Evolutionary conservation across 306 rosid species (phyloP).

Genomic region (Quercus gilva): DNA sequence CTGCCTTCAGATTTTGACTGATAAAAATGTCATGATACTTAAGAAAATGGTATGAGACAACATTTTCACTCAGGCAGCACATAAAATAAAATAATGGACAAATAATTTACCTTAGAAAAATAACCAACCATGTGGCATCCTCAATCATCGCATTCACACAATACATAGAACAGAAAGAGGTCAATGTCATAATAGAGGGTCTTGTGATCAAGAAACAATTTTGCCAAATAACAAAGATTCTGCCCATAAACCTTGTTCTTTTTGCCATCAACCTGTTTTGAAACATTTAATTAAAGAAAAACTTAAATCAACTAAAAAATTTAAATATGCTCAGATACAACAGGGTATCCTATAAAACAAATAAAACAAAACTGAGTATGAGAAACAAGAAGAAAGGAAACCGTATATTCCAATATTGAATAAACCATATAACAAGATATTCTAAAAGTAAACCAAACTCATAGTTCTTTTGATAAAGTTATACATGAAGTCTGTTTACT

Average conservation of each 20-base stretch:
- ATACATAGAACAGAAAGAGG: slow-evolving; percentile 88
- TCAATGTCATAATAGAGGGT: slow-evolving; percentile 98
- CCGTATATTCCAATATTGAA: neutral
- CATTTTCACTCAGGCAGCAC: neutral
- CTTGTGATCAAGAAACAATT: slow-evolving; percentile 98
- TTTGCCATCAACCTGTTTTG: slow-evolving; percentile 93
- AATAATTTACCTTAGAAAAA: slow-evolving; percentile 77
- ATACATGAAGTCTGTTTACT: neutral
- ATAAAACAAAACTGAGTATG: neutral
- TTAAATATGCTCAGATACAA: neutral
- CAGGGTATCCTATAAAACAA: no score
- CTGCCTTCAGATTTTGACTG: no score
- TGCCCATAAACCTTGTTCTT: slow-evolving; percentile 99
- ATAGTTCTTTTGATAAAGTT: neutral
- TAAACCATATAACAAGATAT: neutral
- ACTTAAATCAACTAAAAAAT: slow-evolving; percentile 12
- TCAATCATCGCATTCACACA: slow-evolving; percentile 97
- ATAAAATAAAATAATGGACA: neutral
- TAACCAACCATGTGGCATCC: slow-evolving; percentile 99
- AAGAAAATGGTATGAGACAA: neutral
- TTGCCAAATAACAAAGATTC: slow-evolving; percentile 96
- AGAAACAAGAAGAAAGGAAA: neutral
- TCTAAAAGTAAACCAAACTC: neutral
- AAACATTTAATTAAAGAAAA: slow-evolving; percentile 7
- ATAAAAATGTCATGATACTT: no score